Conservation (phyloP, 73 alveolate genomes). For the Stentor roeselii region DNA sequence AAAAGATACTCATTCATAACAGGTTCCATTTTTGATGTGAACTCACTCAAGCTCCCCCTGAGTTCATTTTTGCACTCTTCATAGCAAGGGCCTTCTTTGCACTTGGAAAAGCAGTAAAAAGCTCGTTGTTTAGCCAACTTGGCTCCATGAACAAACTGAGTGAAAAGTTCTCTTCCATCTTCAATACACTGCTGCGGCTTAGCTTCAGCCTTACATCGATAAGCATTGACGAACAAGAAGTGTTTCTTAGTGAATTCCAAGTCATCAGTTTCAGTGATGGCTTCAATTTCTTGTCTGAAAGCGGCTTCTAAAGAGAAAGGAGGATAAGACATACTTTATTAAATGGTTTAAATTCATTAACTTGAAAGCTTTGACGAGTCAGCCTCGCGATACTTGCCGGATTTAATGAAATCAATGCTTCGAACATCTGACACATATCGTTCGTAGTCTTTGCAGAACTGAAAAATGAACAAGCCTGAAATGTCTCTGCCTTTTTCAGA, state of each 20-base stretch:
- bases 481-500: not conserved
- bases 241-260: not conserved
- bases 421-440: not conserved
- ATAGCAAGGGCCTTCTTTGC: conserved; percentile 19
- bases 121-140: conserved; percentile 7
- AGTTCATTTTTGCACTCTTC: conserved; percentile 4
- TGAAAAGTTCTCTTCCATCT: conserved; percentile 5
- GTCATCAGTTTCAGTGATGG: conserved; percentile 16
- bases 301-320: conserved; percentile 17
- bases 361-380: no score
- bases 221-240: conserved; percentile 6
- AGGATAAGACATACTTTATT: conserved; percentile 18
- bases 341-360: not conserved
- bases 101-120: conserved; percentile 16
- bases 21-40: not conserved
- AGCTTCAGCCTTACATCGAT: not conserved
- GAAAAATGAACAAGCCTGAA: not conserved
- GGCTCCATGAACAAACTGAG: conserved; percentile 21
- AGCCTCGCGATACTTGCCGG: no score
- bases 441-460: not conserved
- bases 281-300: conserved; percentile 10
- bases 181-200: conserved; percentile 17
- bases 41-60: not conserved
- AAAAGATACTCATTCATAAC: conserved; percentile 11
- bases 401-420: no score